Evolutionary conservation across 2,329 filamentous ascomycete genomes (phyloP), one percentile per base, ranked within the genome.

Genomic region (Diaporthe longicolla): DNA sequence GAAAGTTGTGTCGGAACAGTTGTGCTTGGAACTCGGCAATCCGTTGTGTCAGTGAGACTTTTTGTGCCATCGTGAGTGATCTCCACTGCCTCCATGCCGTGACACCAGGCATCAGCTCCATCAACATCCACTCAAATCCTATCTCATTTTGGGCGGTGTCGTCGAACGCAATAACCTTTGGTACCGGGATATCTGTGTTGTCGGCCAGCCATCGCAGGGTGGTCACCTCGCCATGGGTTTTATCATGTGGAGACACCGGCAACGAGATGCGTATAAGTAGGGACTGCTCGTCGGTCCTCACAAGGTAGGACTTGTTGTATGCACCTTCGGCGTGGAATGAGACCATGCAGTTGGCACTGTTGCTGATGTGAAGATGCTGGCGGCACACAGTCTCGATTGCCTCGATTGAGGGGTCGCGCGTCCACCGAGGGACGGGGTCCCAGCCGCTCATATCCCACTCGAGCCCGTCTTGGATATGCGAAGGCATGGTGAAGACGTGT

Each of bases 11-110:
- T 5, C 54, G 54, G 10, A 32, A 57, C 17, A 57, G 54, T 21
- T 57, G 54, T 57, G 54, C 54, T 57, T 57, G 54, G 29, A 57
- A 57, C 9, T 57, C 54, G 26, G 54, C 26, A 3, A 57, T 57
- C 17, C 54, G 54, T 57, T 57, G 29, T 9, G 54, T 57, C 29
- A 57, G 54, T 4, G 21, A 35, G 54, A 57, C 26, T 17, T 57
- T 57, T 35, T 57, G 26, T 32, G 17, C 29, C 54, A 57, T 57
- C 29, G 29, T 57, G 54, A 57, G 54, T 21, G 54, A 35, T 57
- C 54, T 57, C 54, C 54, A 57, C 15, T 7, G 29, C 54, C 21
- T 57, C 15, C 29, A 57, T 32, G 54, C 54, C 26, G 54, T 32
- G 17, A 11, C 54, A 3, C 54, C 54, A 35, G 54, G 54, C 29